Conservation (phyloP, 2,329 filamentous ascomycete species). For the Seiridium cupressi region DNA sequence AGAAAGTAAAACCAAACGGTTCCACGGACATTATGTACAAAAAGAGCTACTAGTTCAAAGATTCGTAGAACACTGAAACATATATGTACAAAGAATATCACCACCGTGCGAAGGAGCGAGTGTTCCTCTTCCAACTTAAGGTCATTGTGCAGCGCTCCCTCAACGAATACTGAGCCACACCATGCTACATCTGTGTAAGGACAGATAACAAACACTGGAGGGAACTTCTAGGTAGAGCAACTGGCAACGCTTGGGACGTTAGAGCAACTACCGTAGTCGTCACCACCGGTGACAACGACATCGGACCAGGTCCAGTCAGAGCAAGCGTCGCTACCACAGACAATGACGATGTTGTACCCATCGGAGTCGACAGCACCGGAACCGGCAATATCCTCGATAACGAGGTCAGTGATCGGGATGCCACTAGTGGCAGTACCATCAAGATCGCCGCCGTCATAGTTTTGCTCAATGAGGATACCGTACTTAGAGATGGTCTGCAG, state of each 20-base stretch:
- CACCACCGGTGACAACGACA: conserved; percentile 50
- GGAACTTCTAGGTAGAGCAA: background rate
- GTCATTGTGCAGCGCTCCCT: background rate
- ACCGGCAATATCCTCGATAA: conserved; percentile 34
- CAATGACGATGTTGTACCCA: conserved; percentile 47
- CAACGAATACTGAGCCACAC: background rate
- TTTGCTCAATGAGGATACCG: conserved; percentile 39
- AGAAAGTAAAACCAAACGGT: too few relatives aligned
- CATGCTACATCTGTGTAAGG: background rate
- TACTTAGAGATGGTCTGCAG: conserved; percentile 45
- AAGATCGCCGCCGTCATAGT: conserved; percentile 45
- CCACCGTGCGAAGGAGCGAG: too few relatives aligned
- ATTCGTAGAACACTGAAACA: too few relatives aligned
- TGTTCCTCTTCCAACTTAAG: too few relatives aligned
- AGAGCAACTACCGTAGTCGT: conserved; percentile 20
- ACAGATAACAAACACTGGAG: background rate
- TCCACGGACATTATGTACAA: too few relatives aligned
- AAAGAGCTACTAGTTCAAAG: too few relatives aligned
- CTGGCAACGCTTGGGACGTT: conserved; percentile 5
- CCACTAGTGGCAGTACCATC: conserved; percentile 43
- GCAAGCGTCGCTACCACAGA: conserved; percentile 51
- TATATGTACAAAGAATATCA: too few relatives aligned
- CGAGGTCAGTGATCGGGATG: conserved; percentile 52
- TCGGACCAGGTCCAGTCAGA: conserved; percentile 51
- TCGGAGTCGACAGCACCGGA: conserved; percentile 37